Evolutionary conservation across 768 basidiomycete genomes (phyloP), one percentile per base, ranked within the genome.

Genomic region (Rhodosporidiobolus sp.): DNA sequence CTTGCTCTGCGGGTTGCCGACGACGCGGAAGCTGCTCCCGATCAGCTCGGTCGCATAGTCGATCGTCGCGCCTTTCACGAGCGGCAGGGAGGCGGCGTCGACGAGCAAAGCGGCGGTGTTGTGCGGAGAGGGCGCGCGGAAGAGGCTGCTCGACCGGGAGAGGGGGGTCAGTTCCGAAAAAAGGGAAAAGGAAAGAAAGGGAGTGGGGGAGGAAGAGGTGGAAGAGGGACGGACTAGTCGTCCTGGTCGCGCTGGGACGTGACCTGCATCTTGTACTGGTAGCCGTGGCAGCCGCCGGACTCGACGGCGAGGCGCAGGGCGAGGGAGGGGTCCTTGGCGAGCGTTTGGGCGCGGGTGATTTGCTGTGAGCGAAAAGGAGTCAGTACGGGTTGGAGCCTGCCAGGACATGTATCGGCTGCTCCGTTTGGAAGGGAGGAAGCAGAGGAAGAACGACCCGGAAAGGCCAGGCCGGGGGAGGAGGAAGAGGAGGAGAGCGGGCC

Each of bases 211-310:
- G 17, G 45, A 32, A 58, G 48, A 58, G 28, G 28, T 22, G 56
- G 50, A 59, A 60, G 35, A 32, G 43, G 52, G 32, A 34, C 91
- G 79, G 79, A 94, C 94, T 94, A 96, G 81, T 96, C 94, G 74
- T 94, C 92, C 9, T 84, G 84, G 38, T 85, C 83, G 24, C 84
- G 84, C 55, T 82, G 81, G 49, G 84, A 84, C 4, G 90, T 89
- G 5, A 97, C 85, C 66, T 89, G 88, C 86, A 98, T 87, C 76
- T 91, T 94, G 81, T 97, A 96, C 78, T 96, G 93, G 81, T 97
- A 97, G 49, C 95, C 95, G 80, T 98, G 94, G 79, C 95, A 98
- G 28, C 95, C 95, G 19, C 95, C 95, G 19, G 90, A 91, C 78
- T 96, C 93, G 34, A 97, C 92, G 1, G 88, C 84, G 74, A 98